Base-by-base conservation (phyloP, 2,329 filamentous ascomycete species). In the Calcarisporium arbuscula region DNA sequence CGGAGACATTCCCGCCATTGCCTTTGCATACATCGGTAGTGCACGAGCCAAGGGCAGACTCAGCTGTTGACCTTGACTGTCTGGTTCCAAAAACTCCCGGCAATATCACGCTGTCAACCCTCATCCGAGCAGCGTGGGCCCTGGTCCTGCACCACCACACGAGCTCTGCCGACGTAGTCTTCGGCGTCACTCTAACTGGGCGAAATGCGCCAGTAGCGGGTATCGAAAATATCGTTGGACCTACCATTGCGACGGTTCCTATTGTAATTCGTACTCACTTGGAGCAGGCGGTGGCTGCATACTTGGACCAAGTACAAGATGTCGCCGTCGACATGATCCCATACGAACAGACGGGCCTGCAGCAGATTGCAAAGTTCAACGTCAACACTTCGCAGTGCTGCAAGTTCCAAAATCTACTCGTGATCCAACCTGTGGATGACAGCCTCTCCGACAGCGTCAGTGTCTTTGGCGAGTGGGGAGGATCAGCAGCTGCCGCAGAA, bases 311-410 rank as follows among this genome's bases (percentile, higher is more conserved):
- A 8, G 30, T 51, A 6, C 48, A 54, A 41, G 32, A 38, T 11
- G 32, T 36, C 32, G 29, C 42, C 6, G 33, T 35, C 19, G 46
- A 50, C 28, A 46, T 46, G 43, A 42, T 46, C 6, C 35, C 38
- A 2, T 44, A 35, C 28, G 52, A 50, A 34, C 41, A 54, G 10
- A 37, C 48, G 11, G 48, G 50, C n/a, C 37, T 57, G 4, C 42
- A 49, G 7, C 43, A 51, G 27, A 41, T 28, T 69, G 19, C 28
- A 8, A 38, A 25, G 14, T 17, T 32, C 7, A 11, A 7, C 11
- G 1, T n/a, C 6, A 32, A n/a, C 8, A 30, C 30, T 11, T 30
- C 20, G 16, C 18, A 23, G n/a, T 42, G 42, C 17, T 42, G 39
- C 30, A 32, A 40, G 10, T 47, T 48, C 35, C 39, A 39, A 21